Percentiles rank a stretch among this genome's conserved stretches.
phyloP scores from a whole-genome alignment of 1,139 yeast genomes.

The Torulaspora globosa region DNA sequence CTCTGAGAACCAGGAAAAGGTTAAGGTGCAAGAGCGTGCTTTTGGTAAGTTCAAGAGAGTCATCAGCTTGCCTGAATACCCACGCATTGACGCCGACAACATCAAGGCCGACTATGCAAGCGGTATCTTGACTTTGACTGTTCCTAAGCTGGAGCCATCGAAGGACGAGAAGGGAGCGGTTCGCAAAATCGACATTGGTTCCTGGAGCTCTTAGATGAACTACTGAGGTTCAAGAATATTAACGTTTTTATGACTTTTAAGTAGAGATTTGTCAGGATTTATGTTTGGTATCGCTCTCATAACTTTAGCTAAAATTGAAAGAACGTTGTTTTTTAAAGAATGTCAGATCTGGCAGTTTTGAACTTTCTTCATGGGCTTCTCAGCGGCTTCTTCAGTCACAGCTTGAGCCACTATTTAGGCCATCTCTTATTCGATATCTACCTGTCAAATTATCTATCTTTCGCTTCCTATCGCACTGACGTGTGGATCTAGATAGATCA shows the following conservation, averaged over 20 bases:
- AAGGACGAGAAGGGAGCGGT: slow-evolving; percentile 30
- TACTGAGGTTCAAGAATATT: neutral
- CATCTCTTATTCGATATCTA: no score
- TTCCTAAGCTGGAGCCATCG: slow-evolving; percentile 39
- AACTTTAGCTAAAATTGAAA: no score
- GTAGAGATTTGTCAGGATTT: neutral
- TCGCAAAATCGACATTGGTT: slow-evolving; percentile 38
- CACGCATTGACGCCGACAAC: slow-evolving; percentile 40
- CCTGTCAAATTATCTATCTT: no score
- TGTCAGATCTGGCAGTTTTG: no score
- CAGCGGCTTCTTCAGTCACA: no score
- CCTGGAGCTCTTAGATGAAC: slow-evolving; percentile 17
- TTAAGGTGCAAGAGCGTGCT: slow-evolving; percentile 40
- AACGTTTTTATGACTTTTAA: no score
- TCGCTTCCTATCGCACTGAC: neutral
- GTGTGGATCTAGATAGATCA: neutral
- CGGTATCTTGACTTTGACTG: slow-evolving; percentile 41
- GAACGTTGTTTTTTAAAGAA: no score
- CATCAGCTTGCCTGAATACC: slow-evolving; percentile 39
- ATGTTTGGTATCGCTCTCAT: no score
- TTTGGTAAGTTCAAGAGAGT: slow-evolving; percentile 42
- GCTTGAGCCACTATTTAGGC: no score
- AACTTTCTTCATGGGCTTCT: no score
- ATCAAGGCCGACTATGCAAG: slow-evolving; percentile 41
- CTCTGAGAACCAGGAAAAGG: slow-evolving; percentile 28